Conservation (phyloP, 805 yeast species). For the Saccharomycopsis sp. region DNA sequence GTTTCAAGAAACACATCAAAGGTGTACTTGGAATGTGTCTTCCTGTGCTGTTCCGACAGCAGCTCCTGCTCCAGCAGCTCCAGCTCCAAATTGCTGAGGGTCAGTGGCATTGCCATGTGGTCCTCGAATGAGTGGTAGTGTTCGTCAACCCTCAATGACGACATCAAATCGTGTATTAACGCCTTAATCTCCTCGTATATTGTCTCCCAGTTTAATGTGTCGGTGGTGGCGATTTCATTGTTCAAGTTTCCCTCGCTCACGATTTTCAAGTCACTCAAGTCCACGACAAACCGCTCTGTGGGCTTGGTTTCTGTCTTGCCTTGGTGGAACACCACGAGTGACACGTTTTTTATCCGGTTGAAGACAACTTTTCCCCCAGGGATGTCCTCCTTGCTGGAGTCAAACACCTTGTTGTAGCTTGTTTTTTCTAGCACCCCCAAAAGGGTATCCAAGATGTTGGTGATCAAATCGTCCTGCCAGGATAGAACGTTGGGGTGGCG, state of each 20-base stretch:
- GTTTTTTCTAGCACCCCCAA: constrained; percentile 5
- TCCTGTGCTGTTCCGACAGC: neutral
- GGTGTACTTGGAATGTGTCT: neutral
- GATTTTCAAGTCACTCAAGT: constrained; percentile 5
- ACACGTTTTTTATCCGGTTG: constrained; percentile 12
- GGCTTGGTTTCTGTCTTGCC: neutral
- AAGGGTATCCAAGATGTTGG: constrained; percentile 7
- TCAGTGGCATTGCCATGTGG: no score
- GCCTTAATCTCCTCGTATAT: constrained; percentile 14
- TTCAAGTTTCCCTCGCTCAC: neutral
- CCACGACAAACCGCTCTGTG: constrained; percentile 13
- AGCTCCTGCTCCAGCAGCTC: neutral
- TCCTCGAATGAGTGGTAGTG: no score
- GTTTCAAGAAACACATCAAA: constrained; percentile 15
- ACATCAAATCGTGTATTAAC: constrained; percentile 11
- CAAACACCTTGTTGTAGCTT: neutral
- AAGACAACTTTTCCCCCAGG: neutral
- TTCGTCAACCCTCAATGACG: constrained; percentile 4
- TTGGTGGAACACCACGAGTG: constrained; percentile 12
- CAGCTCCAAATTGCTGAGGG: no score
- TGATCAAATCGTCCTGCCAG: constrained; percentile 17
- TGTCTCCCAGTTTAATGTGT: constrained; percentile 13
- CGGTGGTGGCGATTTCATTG: constrained; percentile 2
- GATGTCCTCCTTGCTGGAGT: neutral
- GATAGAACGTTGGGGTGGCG: constrained; percentile 16